Evolutionary conservation across 2,329 filamentous ascomycete species (phyloP), one percentile per base, ranked within the genome.

Genomic region (Colletotrichum tropicale): DNA sequence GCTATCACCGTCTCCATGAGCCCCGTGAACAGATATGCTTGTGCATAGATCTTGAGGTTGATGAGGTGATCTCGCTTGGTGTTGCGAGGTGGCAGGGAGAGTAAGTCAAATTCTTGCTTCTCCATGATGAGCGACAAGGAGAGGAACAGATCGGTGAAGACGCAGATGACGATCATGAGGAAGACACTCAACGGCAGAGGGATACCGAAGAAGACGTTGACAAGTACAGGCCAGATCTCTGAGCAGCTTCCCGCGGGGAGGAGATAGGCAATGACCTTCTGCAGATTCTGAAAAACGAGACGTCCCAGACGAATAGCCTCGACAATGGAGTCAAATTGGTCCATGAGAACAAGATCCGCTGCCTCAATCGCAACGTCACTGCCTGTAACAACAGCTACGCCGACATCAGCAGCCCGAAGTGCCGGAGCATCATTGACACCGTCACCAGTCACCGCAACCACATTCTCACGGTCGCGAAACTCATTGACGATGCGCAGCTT

Each of bases 401-500:
- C n/a, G n/a, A 52, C 43, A 1, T 52, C 43, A 52, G 43, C 43
- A 4, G 43, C 43, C n/a, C 43, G 43, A 52, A 52, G 43, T 13
- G 43, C 43, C 4, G 43, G 43, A 13, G 43, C 43, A 21, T 52
- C 43, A 21, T 52, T 52, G n/a, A 52, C 43, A 21, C 43, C 43
- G 76, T 95, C 93, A 34, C 93, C 94, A n/a, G 93, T 95, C 86
- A 95, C 94, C 38, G 92, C 93, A 13, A 91, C 93, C 93, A 52
- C 43, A 52, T 21, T 52, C 10, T 52, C 43, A 2, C 43, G 43
- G 43, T 52, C 43, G 10, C 43, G 92, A 26, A 94, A 88, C 64
- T 92, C 92, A 72, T 92, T 90, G 61, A 95, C 94, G 87, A 95
- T 94, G 56, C 92, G 90, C 9, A 94, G 91, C 80, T 95, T 95